Conservation (phyloP, 805 yeast genomes). For the Pichia californica region DNA sequence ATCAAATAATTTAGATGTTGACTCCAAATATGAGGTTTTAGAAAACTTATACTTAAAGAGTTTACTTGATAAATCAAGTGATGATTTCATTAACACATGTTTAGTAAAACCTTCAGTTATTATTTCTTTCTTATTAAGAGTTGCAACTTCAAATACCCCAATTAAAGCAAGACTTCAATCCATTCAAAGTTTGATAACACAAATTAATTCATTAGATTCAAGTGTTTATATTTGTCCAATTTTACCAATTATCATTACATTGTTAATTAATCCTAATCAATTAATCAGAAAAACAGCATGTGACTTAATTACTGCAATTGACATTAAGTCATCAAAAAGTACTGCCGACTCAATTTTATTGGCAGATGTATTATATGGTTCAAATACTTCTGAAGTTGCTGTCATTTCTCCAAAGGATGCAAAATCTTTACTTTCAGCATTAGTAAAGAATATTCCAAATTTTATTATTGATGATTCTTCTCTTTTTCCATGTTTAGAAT, state of each 20-base stretch:
- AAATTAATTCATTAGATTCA: conserved; percentile 31
- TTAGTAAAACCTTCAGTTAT: conserved; percentile 23
- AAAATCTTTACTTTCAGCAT: conserved; percentile 33
- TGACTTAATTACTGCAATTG: conserved; percentile 33
- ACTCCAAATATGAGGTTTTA: conserved; percentile 37
- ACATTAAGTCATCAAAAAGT: conserved; percentile 17
- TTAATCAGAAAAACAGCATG: conserved; percentile 42
- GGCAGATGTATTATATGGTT: conserved; percentile 54
- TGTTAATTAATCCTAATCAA: conserved; percentile 45
- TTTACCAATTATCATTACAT: conserved; percentile 51
- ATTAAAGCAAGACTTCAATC: conserved; percentile 47
- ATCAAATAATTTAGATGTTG: conserved; percentile 21
- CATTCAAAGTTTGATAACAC: conserved; percentile 34
- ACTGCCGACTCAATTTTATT: conserved; percentile 38
- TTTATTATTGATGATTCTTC: conserved; percentile 46
- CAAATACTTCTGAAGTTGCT: conserved; percentile 39
- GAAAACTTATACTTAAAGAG: conserved; percentile 40
- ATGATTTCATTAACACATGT: conserved; percentile 15
- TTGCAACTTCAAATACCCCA: conserved; percentile 54
- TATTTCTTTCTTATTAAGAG: conserved; percentile 54
- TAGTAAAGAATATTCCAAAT: conserved; percentile 35
- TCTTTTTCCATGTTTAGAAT: conserved; percentile 31
- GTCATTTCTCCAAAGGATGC: conserved; percentile 64
- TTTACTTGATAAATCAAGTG: conserved; percentile 22
- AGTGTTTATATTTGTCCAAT: conserved; percentile 40